These are phyloP conservation scores for Solanum ossicruentum DNA, from an alignment of 257 asterid genomes.

Conservation along the genomic window DNA sequence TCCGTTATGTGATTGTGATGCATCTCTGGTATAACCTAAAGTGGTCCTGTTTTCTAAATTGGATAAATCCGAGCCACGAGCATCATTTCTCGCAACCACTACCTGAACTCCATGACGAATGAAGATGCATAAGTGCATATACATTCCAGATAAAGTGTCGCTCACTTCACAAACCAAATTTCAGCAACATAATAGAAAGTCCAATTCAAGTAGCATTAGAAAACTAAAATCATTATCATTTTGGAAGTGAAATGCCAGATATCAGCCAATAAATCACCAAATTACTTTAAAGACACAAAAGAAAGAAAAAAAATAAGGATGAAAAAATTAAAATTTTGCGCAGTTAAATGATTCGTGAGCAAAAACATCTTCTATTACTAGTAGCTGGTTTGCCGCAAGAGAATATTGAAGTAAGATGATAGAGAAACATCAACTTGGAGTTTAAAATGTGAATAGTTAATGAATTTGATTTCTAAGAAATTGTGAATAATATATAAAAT, in stretches of 20 bases:
- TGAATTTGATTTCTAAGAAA: neutral
- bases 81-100: constrained; percentile 35
- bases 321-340: neutral
- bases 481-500: neutral
- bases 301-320: neutral
- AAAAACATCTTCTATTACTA: neutral
- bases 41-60: constrained; percentile 21
- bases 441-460: neutral
- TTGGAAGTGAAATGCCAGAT: neutral
- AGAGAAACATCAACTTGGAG: neutral
- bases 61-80: constrained; percentile 21
- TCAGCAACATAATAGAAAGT: neutral
- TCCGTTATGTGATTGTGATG: constrained; percentile 29
- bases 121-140: constrained; percentile 2
- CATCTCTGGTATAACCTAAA: constrained; percentile 31
- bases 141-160: neutral
- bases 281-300: neutral
- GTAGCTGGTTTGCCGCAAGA: neutral
- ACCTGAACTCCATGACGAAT: constrained; percentile 18
- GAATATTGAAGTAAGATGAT: neutral
- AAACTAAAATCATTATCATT: neutral
- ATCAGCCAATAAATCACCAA: neutral
- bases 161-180: neutral
- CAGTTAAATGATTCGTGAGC: neutral
- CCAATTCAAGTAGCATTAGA: neutral